Evolutionary conservation across 768 basidiomycete genomes (phyloP), one percentile per base, ranked within the genome.

Genomic region (Plicaturopsis crispa): DNA sequence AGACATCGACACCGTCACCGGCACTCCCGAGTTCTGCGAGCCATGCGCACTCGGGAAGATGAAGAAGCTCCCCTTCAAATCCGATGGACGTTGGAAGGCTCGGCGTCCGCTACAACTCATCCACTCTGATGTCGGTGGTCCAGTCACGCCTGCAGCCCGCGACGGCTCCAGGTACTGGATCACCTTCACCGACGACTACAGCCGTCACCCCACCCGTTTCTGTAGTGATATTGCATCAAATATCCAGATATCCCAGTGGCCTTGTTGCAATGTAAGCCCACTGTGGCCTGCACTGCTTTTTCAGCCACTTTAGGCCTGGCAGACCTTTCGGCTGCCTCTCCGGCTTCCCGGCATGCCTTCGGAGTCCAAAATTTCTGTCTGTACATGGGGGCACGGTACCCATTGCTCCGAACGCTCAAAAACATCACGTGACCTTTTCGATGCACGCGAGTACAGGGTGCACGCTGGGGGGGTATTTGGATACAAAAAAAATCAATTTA

Each of bases 31-130:
- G 22, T 42, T 45, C 31, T 50, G 49, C 40, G 49, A 50, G 40
- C 43, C 47, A 11, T 50, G 49, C 28, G 39, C 33, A 2, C 16
- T 50, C 2, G 46, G 46, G 10, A 50, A 48, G 35, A 42, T 48
- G 35, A 42, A 45, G 22, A 47, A 50, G 31, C 31, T 31, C 2
- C 44, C 46, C 7, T 45, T 48, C 26, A 5, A 38, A n/a, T 16
- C 8, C 13, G 10, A 8, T 28, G 33, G 33, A 6, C 10, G 20
- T 4, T 26, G 18, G 17, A 23, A 22, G 10, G 18, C 38, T 3
- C 31, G 22, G 1, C 18, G 23, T n/a, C 44, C 49, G 1, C 33
- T 46, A 16, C 33, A 48, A 11, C 22, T 51, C 4, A 31, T 49
- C 0, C 42, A 48, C 11, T 39, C 41, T 1, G 47, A 54, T 24